Percentiles rank a stretch among this genome's conserved stretches.
Conservation (phyloP, 108 stramenopile genomes). For the Mediolabrus comicus region DNA sequence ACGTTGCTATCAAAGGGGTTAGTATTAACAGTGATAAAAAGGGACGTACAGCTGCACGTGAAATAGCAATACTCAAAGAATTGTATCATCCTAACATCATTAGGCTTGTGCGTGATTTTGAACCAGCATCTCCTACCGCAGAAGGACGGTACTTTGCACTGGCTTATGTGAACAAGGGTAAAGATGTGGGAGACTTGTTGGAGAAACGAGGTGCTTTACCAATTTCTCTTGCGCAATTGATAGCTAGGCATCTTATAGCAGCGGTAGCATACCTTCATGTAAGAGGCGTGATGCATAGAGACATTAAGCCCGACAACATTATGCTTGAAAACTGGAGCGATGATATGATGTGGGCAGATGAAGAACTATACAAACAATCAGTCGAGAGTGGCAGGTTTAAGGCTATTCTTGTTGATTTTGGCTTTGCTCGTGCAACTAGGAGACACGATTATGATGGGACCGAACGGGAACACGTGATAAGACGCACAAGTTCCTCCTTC, state of each 20-base stretch:
- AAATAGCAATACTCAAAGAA: conserved; percentile 71
- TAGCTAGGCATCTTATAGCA: conserved; percentile 68
- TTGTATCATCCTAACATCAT: conserved; percentile 73
- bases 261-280: conserved; percentile 78
- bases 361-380: conserved; percentile 35
- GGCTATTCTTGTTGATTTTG: conserved; percentile 76
- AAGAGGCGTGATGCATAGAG: conserved; percentile 79
- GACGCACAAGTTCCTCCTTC: not conserved
- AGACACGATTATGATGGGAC: conserved; percentile 35
- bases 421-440: conserved; percentile 71
- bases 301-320: conserved; percentile 82
- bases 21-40: conserved; percentile 67
- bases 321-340: conserved; percentile 46
- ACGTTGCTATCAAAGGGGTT: conserved; percentile 79
- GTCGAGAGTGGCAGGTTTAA: conserved; percentile 57
- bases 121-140: conserved; percentile 17
- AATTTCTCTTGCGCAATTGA: conserved; percentile 59
- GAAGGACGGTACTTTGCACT: conserved; percentile 25
- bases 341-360: conserved; percentile 66
- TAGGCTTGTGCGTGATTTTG: conserved; percentile 63
- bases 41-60: conserved; percentile 67
- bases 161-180: conserved; percentile 37
- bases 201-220: conserved; percentile 69
- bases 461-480: conserved; percentile 41
- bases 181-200: conserved; percentile 57